Evolutionary conservation across 177 flowering plant species (phyloP).

Genomic region (Vitis hybrid): DNA sequence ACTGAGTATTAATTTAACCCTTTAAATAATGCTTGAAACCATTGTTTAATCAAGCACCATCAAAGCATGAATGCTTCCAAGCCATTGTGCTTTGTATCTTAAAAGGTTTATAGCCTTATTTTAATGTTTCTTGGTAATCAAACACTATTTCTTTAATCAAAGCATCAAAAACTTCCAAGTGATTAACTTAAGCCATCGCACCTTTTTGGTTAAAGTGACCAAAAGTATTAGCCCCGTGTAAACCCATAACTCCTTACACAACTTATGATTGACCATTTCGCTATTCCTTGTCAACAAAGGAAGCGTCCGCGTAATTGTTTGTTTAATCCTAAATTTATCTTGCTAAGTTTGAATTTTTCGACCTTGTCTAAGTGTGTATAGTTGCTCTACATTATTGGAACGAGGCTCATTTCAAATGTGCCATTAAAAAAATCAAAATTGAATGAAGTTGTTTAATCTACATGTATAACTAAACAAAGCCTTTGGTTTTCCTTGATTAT

Average conservation of each 20-base stretch:
- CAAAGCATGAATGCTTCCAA: slow-evolving; percentile 6
- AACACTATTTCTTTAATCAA: no score
- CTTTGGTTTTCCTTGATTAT: no score
- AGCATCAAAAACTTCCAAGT: no score
- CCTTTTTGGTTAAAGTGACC: not conserved
- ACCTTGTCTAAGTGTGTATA: no score
- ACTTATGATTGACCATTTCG: slow-evolving; percentile 3
- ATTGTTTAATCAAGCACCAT: not conserved
- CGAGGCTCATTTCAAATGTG: no score
- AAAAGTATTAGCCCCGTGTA: not conserved
- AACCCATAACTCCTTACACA: not conserved
- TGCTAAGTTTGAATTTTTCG: not conserved
- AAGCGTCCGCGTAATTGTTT: slow-evolving; percentile 5
- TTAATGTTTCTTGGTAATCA: no score
- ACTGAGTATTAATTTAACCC: not conserved
- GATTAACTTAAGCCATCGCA: no score
- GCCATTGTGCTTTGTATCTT: not conserved
- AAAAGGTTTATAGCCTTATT: not conserved
- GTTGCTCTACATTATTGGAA: no score
- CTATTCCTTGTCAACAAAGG: slow-evolving; percentile 26
- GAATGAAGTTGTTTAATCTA: no score
- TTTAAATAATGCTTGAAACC: not conserved
- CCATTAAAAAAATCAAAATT: no score
- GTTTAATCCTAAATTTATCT: not conserved
- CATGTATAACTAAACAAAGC: no score